These are phyloP conservation scores for Malassezia sp. DNA, from an alignment of 1,284 basidiomycete genomes.

Conservation along the genomic window DNA sequence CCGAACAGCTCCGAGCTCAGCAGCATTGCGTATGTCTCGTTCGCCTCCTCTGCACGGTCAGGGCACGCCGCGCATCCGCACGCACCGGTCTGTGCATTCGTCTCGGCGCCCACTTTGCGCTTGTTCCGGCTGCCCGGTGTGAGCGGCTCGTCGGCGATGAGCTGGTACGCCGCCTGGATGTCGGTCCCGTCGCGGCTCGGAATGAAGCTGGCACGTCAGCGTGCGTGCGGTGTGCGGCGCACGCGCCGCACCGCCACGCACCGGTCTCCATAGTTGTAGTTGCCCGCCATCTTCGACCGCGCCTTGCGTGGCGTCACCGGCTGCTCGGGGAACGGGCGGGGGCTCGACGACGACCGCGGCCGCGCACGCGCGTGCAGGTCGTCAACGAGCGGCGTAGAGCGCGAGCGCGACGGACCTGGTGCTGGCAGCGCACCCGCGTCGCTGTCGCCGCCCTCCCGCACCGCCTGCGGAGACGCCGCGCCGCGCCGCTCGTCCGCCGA, in stretches of 20 bases:
- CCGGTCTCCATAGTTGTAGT: slow-evolving; percentile 11
- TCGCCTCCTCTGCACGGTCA: slow-evolving; percentile 51
- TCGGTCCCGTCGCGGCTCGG: slow-evolving; percentile 51
- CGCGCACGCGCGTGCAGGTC: background rate
- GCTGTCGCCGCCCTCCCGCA: background rate
- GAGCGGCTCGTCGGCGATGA: slow-evolving; percentile 48
- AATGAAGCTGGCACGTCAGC: slow-evolving; percentile 48
- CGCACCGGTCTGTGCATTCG: slow-evolving; percentile 34
- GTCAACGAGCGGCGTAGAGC: slow-evolving; percentile 2
- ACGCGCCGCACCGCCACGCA: background rate
- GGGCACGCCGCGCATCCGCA: no score
- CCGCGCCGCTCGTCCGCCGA: slow-evolving; percentile 2
- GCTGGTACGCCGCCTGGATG: slow-evolving; percentile 50
- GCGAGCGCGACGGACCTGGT: slow-evolving; percentile 13
- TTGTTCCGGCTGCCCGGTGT: slow-evolving; percentile 32
- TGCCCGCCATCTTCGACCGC: background rate
- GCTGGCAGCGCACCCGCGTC: background rate
- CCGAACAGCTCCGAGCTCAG: slow-evolving; percentile 53
- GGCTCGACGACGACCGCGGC: background rate
- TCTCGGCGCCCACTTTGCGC: slow-evolving; percentile 32
- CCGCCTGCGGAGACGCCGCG: no score
- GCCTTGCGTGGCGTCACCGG: slow-evolving; percentile 4
- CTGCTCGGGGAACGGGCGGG: background rate
- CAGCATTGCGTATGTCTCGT: slow-evolving; percentile 51
- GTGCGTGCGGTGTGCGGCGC: background rate